Conservation (phyloP, 1,139 yeast genomes). For the Komagataea norvegica region DNA sequence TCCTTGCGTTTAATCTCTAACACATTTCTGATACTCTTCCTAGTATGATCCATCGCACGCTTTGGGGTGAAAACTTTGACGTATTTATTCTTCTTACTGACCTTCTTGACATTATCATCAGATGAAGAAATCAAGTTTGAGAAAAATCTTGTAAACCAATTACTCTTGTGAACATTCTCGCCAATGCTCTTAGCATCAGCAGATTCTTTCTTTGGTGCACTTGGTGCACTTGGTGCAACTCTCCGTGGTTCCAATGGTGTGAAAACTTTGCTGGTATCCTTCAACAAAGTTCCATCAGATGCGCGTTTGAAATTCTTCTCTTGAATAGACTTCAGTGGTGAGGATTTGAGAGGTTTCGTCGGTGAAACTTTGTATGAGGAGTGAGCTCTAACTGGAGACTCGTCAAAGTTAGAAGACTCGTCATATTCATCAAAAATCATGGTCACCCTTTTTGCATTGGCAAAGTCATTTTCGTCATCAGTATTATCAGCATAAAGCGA, state of each 20-base stretch:
- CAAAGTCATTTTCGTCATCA: slow-evolving; percentile 22
- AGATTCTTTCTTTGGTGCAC: slow-evolving; percentile 34
- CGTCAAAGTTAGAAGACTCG: slow-evolving; percentile 2
- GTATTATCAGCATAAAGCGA: slow-evolving; percentile 24
- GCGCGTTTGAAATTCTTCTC: slow-evolving; percentile 14
- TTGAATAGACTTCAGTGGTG: slow-evolving; percentile 21
- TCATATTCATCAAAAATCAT: slow-evolving; percentile 25
- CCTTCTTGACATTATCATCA: slow-evolving; percentile 5
- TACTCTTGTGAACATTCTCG: slow-evolving; percentile 21
- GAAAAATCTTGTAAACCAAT: slow-evolving; percentile 27
- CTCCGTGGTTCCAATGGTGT: slow-evolving; percentile 44
- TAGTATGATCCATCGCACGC: slow-evolving; percentile 21
- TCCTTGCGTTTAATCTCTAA: slow-evolving; percentile 46
- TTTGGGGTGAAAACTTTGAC: slow-evolving; percentile 15
- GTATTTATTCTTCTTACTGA: slow-evolving; percentile 1
- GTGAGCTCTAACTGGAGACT: slow-evolving; percentile 7
- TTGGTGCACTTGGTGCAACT: slow-evolving; percentile 42
- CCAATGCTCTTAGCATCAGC: slow-evolving; percentile 5
- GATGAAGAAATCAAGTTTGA: slow-evolving; percentile 16
- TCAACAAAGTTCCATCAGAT: slow-evolving; percentile 15
- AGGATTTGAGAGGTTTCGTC: slow-evolving; percentile 14
- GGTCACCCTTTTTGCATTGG: slow-evolving; percentile 24
- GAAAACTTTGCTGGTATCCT: slow-evolving; percentile 3
- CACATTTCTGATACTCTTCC: slow-evolving; percentile 27
- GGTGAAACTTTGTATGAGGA: slow-evolving; percentile 3